phyloP scores from a whole-genome alignment of 768 basidiomycete species.

The Cystofilobasidium macerans region DNA sequence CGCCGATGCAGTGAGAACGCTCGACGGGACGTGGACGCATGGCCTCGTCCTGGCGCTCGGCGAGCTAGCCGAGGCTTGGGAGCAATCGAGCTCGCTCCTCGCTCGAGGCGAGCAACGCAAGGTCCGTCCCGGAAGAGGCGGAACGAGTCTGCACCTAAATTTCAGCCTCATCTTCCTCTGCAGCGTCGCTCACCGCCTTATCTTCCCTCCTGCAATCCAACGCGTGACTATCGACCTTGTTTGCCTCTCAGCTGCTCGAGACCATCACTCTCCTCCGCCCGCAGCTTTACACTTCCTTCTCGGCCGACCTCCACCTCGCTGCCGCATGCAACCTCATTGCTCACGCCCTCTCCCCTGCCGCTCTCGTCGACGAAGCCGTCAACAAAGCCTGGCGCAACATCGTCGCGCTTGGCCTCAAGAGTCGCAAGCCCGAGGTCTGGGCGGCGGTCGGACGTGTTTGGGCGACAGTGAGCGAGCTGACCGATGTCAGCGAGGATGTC shows the following conservation, averaged over 20 bases:
- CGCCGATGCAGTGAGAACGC: constrained; percentile 44
- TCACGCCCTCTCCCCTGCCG: constrained; percentile 42
- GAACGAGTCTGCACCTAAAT: too few species aligned
- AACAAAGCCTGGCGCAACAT: constrained; percentile 39
- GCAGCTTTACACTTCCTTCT: constrained; percentile 50
- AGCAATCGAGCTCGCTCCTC: constrained; percentile 32
- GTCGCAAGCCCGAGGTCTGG: constrained; percentile 55
- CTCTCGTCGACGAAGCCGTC: neutral
- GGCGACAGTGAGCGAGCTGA: constrained; percentile 55
- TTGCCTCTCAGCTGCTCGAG: constrained; percentile 56
- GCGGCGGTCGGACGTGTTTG: constrained; percentile 64
- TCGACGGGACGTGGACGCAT: constrained; percentile 64
- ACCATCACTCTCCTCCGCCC: constrained; percentile 51
- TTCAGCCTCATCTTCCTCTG: too few species aligned
- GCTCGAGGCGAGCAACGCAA: constrained; percentile 40
- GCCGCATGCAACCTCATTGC: constrained; percentile 64
- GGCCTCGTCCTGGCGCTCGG: constrained; percentile 65
- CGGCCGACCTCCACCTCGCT: constrained; percentile 59
- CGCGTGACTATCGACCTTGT: too few species aligned
- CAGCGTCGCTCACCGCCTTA: too few species aligned
- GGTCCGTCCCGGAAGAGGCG: too few species aligned
- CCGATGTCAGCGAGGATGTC: constrained; percentile 54
- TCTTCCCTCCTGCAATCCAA: constrained; percentile 18
- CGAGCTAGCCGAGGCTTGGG: constrained; percentile 59
- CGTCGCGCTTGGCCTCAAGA: constrained; percentile 61